Conservation (phyloP, 768 basidiomycete species). For the Trichaptum fuscoviolaceum region DNA sequence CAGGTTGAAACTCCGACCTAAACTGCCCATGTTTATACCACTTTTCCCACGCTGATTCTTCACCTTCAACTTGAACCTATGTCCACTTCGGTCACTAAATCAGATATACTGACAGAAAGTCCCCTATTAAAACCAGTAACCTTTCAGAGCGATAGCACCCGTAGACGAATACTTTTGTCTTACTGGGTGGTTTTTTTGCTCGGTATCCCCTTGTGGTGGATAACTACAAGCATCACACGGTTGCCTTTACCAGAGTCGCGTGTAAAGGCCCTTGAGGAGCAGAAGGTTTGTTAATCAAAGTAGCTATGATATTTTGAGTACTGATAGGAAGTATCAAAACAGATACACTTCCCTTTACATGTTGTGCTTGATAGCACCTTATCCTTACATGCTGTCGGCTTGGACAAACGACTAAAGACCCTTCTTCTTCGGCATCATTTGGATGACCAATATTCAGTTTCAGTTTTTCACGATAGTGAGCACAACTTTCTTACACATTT, state of each 20-base stretch:
- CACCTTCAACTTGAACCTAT: not conserved
- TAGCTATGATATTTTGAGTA: not conserved
- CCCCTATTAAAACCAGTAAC: not conserved
- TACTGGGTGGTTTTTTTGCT: constrained; percentile 79
- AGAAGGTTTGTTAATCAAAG: constrained; percentile 21
- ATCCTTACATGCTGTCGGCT: not conserved
- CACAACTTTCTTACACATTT: not conserved
- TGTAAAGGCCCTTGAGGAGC: constrained; percentile 47
- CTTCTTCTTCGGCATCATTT: not conserved
- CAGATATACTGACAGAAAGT: not conserved
- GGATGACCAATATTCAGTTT: not conserved
- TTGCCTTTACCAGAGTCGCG: constrained; percentile 61
- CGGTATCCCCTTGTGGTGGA: constrained; percentile 91
- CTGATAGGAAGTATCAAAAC: not conserved
- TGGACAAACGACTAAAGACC: not conserved
- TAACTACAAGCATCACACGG: constrained; percentile 84
- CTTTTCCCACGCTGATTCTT: not conserved
- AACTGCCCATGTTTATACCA: not conserved
- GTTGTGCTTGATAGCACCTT: constrained; percentile 15
- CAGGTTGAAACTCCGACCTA: not conserved
- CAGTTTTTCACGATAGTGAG: not conserved
- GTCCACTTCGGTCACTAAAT: not conserved
- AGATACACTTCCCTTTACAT: constrained; percentile 26
- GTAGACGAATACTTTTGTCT: constrained; percentile 59
- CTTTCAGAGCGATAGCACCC: constrained; percentile 22